phyloP scores from a whole-genome alignment of 208 protist species.

The Trypanosomatidae sp. region DNA sequence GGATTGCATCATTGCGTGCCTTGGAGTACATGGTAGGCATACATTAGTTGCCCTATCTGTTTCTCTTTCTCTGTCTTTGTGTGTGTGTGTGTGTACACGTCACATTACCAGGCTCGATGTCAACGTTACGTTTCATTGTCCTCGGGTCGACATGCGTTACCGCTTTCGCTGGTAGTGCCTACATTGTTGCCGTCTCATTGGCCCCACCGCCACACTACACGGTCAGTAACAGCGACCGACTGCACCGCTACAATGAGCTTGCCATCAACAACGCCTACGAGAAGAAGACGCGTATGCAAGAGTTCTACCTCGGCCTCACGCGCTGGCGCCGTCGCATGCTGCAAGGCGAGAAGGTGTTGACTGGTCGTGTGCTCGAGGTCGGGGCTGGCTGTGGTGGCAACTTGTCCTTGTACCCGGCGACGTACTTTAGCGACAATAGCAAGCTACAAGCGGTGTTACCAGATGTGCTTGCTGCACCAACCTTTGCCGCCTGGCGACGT shows the following conservation, averaged over 20 bases:
- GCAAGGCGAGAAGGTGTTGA: constrained; percentile 38
- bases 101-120: constrained; percentile 1
- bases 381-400: constrained; percentile 71
- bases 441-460: too few relatives aligned
- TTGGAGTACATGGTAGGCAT: too few relatives aligned
- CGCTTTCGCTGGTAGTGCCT: constrained; percentile 44
- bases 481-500: too few relatives aligned
- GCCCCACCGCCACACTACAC: constrained; percentile 50
- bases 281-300: constrained; percentile 63
- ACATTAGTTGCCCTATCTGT: too few relatives aligned
- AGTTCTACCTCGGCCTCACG: constrained; percentile 73
- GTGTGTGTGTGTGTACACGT: constrained; percentile 1
- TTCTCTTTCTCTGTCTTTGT: neutral
- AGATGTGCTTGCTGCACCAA: too few relatives aligned
- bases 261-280: constrained; percentile 59
- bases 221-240: constrained; percentile 56
- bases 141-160: constrained; percentile 41
- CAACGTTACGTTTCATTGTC: constrained; percentile 7
- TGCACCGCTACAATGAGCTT: constrained; percentile 55
- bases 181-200: constrained; percentile 46
- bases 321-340: constrained; percentile 60
- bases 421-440: too few relatives aligned
- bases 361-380: constrained; percentile 69
- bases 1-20: neutral
- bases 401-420: constrained; percentile 53